Base-by-base conservation (phyloP, 352 stramenopile genomes). In the Pythium sukuiense region DNA sequence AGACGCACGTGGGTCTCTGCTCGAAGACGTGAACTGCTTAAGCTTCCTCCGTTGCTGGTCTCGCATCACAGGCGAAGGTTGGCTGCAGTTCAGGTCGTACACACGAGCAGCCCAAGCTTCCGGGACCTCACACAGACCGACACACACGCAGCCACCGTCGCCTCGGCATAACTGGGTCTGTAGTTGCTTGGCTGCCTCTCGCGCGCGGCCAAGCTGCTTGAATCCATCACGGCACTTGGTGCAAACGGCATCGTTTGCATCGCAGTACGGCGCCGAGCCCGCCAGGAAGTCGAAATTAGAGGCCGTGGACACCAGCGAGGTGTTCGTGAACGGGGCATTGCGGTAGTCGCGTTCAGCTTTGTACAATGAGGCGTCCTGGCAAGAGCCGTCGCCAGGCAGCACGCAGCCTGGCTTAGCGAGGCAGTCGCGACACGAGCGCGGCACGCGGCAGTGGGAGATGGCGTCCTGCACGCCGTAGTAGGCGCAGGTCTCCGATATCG, bases 401-500 rank as follows among this genome's bases (percentile, higher is more conserved):
- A n/a, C n/a, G n/a, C n/a, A n/a, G n/a, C n/a, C n/a, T n/a, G n/a
- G n/a, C n/a, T n/a, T n/a, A n/a, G n/a, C n/a, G n/a, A n/a, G n/a
- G n/a, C n/a, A n/a, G n/a, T n/a, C n/a, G n/a, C n/a, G n/a, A n/a
- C n/a, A n/a, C n/a, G n/a, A 39, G 1, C 55, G 37, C 12, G 55
- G 55, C 4, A 41, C 11, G 24, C 55, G 55, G 55, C 55, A 61
- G 1, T 4, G 11, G 9, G 55, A 50, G 41, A 61, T 9, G 6
- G 37, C 39, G 26, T 61, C 55, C 18, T 41, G n/a, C 20, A 61
- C 5, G 37, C 55, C 55, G 35, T 61, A 61, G 55, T 52, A 61
- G 7, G 16, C 30, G 26, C 55, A 61, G 35, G 6, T 41, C 35
- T 41, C 35, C 2, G 35, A 5, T 5, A 41, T 41, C 35, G 35